phyloP scores from a whole-genome alignment of 768 basidiomycete species.

The Chalciporus pseudorubinellus region DNA sequence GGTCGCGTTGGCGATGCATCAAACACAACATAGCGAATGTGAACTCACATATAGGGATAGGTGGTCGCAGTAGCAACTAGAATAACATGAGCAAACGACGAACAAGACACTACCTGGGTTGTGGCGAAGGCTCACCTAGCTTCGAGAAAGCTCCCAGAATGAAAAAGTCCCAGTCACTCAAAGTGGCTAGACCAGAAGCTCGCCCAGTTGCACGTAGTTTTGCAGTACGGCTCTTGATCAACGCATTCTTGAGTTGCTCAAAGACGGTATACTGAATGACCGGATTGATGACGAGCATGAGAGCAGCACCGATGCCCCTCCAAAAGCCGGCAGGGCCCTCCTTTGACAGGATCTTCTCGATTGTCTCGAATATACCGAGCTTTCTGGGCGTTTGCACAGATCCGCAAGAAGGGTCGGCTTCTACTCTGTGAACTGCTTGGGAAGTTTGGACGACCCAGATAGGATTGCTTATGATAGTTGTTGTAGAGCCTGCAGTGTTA shows the following conservation, averaged over 20 bases:
- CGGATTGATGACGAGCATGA: slow-evolving; percentile 91
- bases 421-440: slow-evolving; percentile 68
- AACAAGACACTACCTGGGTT: background rate
- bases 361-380: slow-evolving; percentile 63
- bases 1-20: background rate
- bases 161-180: slow-evolving; percentile 91
- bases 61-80: slow-evolving; percentile 55
- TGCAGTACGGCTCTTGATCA: slow-evolving; percentile 61
- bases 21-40: background rate
- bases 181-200: slow-evolving; percentile 42
- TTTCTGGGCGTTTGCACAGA: slow-evolving; percentile 48
- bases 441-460: slow-evolving; percentile 97
- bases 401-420: slow-evolving; percentile 28
- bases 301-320: slow-evolving; percentile 91
- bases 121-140: slow-evolving; percentile 49
- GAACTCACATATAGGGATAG: slow-evolving; percentile 70
- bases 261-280: slow-evolving; percentile 92
- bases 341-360: slow-evolving; percentile 64
- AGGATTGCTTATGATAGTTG: slow-evolving; percentile 87
- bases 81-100: background rate
- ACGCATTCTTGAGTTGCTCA: slow-evolving; percentile 88
- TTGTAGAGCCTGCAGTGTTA: slow-evolving; percentile 69
- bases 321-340: slow-evolving; percentile 81
- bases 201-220: slow-evolving; percentile 48
- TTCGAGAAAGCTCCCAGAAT: slow-evolving; percentile 93